Conservation (phyloP, 768 basidiomycete species). For the Lentinula edodes region DNA sequence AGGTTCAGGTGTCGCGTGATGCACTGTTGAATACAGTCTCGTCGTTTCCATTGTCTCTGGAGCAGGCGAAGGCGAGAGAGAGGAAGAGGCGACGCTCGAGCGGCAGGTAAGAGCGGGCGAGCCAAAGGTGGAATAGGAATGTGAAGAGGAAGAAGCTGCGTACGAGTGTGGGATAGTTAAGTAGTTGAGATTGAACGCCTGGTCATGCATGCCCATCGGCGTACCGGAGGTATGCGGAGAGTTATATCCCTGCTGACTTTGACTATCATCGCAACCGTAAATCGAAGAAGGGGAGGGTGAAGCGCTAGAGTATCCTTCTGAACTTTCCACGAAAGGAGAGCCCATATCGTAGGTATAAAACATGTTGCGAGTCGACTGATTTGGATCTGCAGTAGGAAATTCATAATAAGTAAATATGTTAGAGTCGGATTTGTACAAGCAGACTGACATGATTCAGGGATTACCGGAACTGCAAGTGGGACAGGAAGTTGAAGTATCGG, state of each 20-base stretch:
- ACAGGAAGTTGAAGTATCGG: not conserved
- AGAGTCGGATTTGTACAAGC: too few species aligned
- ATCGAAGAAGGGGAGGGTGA: not conserved
- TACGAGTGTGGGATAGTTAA: not conserved
- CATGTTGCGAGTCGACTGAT: not conserved
- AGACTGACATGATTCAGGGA: not conserved
- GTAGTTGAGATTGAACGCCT: not conserved
- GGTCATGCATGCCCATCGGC: not conserved
- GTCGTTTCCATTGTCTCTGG: not conserved
- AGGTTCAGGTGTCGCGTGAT: not conserved
- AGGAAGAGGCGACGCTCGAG: not conserved
- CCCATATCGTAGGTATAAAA: not conserved
- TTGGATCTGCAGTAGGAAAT: not conserved
- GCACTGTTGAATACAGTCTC: not conserved
- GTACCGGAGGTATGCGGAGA: not conserved
- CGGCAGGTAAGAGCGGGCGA: not conserved
- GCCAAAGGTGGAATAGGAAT: not conserved
- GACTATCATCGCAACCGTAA: not conserved
- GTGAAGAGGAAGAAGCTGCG: not conserved
- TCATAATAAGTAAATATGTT: not conserved
- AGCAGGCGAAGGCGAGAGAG: not conserved
- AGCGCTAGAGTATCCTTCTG: not conserved
- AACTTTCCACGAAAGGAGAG: not conserved
- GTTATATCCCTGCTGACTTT: not conserved
- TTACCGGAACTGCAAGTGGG: not conserved